Conservation (phyloP, 73 alveolate species). For the Symbiodinium pilosum region DNA sequence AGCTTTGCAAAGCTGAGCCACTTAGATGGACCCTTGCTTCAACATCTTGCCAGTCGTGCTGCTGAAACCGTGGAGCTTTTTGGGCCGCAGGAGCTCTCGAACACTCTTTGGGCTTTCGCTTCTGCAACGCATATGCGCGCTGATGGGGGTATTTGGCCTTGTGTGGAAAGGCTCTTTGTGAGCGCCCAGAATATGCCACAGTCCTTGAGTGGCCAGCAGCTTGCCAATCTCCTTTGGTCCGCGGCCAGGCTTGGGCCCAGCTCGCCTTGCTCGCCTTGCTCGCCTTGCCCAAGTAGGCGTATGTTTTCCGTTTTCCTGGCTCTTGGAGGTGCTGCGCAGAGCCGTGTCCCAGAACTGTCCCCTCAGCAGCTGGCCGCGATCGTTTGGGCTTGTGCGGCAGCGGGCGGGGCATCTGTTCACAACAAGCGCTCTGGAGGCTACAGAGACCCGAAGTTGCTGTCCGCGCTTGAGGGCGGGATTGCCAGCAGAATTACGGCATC, state of each 20-base stretch:
- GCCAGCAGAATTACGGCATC: neutral
- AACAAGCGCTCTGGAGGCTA: conserved; percentile 49
- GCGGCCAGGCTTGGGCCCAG: conserved; percentile 27
- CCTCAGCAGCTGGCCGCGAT: conserved; percentile 35
- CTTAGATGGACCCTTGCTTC: neutral
- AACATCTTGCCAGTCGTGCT: neutral
- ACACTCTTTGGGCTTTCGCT: neutral
- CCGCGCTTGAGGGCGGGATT: neutral
- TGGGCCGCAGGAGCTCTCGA: conserved; percentile 16
- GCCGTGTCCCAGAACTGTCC: neutral
- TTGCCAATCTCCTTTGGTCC: conserved; percentile 40
- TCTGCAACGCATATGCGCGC: neutral
- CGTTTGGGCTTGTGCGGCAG: conserved; percentile 76
- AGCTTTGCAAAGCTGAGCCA: conserved; percentile 44
- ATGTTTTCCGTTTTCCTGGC: too few species aligned
- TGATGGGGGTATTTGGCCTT: neutral
- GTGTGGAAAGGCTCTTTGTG: neutral
- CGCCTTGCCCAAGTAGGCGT: neutral
- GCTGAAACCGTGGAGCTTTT: neutral
- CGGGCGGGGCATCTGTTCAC: conserved; percentile 27
- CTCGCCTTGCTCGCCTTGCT: neutral
- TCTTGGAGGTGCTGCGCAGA: neutral
- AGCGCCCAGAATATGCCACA: neutral
- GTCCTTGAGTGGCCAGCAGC: conserved; percentile 26
- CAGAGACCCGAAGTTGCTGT: neutral